These are phyloP conservation scores for Gracilaria vermiculophylla DNA, from an alignment of 23 red algal genomes.

Conservation along the genomic window DNA sequence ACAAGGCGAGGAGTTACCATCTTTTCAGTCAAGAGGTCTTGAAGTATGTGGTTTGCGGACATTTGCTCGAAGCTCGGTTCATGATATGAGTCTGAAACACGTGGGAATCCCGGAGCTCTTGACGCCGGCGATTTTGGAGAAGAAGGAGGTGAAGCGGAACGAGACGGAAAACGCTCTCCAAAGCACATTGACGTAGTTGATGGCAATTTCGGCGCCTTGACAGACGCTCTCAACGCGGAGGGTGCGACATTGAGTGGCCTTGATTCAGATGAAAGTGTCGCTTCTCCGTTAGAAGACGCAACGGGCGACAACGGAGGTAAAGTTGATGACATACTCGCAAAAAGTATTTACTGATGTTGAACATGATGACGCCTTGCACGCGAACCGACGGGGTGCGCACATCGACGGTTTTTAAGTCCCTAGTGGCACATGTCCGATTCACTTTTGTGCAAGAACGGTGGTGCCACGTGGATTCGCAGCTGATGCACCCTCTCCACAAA, in stretches of 20 bases:
- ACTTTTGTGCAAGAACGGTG: no score
- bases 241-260: background rate
- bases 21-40: background rate
- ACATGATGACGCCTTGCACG: no score
- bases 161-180: background rate
- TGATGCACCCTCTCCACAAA: no score
- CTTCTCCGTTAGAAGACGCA: background rate
- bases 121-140: background rate
- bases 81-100: background rate
- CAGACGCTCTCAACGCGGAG: background rate
- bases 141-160: background rate
- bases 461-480: no score
- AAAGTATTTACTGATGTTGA: background rate
- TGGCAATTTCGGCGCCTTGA: background rate
- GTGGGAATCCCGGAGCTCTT: background rate
- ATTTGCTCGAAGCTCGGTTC: constrained; percentile 1
- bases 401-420: no score
- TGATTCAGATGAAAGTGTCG: background rate
- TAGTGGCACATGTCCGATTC: no score
- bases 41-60: background rate
- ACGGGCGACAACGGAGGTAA: background rate
- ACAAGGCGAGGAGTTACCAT: background rate
- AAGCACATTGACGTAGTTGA: background rate
- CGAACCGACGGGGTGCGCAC: no score
- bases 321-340: background rate